These are phyloP conservation scores for Kazachstania viticola DNA, from an alignment of 805 yeast genomes.

Conservation along the genomic window DNA sequence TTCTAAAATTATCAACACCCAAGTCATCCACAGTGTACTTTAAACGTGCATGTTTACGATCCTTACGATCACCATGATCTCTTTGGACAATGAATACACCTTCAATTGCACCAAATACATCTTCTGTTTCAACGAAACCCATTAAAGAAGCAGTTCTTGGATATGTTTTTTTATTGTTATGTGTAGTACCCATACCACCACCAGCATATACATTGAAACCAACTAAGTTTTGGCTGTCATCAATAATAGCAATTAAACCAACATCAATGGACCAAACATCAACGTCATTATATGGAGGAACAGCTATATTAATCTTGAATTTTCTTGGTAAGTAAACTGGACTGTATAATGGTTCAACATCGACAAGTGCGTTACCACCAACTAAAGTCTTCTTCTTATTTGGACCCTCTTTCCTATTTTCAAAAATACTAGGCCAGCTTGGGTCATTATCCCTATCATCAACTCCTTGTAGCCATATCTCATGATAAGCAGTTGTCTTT, in stretches of 20 bases:
- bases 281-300: conserved; percentile 93
- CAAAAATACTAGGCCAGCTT: conserved; percentile 55
- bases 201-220: conserved; percentile 90
- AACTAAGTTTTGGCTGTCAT: conserved; percentile 44
- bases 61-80: conserved; percentile 87
- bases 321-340: conserved; percentile 86
- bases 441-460: conserved; percentile 57
- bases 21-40: conserved; percentile 92
- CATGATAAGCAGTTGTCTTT: conserved; percentile 89
- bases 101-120: conserved; percentile 72
- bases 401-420: conserved; percentile 61
- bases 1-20: conserved; percentile 76
- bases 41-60: conserved; percentile 95
- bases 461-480: conserved; percentile 86
- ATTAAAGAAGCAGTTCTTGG: conserved; percentile 87
- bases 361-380: conserved; percentile 74
- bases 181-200: conserved; percentile 99
- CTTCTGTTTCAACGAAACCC: conserved; percentile 61
- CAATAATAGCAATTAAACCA: conserved; percentile 81
- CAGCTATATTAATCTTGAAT: conserved; percentile 87
- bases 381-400: conserved; percentile 71
- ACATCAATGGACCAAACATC: conserved; percentile 94
- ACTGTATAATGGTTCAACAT: conserved; percentile 80
- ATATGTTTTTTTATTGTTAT: conserved; percentile 90
- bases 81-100: conserved; percentile 89